These are phyloP conservation scores for Dactylorhiza incarnata DNA, from an alignment of 106 monocot genomes.

Conservation along the genomic window DNA sequence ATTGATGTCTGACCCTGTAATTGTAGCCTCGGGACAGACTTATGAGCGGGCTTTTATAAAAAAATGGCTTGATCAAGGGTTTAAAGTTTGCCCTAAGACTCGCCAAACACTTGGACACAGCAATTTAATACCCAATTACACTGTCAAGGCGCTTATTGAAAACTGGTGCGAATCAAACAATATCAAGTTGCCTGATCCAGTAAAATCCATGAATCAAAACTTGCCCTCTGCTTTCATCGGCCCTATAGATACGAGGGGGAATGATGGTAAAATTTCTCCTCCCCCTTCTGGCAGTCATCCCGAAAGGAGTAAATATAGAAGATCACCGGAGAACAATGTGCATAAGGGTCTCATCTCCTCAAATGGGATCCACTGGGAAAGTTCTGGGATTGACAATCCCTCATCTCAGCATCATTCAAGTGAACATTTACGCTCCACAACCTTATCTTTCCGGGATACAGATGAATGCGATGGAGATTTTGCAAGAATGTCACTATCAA, in stretches of 20 bases:
- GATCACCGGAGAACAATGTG: conserved; percentile 28
- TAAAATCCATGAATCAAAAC: conserved; percentile 39
- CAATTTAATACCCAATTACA: conserved; percentile 90
- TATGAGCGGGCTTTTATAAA: conserved; percentile 78
- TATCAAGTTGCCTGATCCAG: conserved; percentile 66
- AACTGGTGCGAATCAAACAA: conserved; percentile 88
- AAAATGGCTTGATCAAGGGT: conserved; percentile 89
- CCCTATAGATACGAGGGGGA: conserved; percentile 18
- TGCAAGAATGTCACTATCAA: conserved; percentile 15
- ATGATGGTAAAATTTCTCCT: conserved; percentile 15
- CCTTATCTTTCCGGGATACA: conserved; percentile 14
- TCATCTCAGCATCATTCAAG: conserved; percentile 14
- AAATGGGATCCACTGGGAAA: conserved; percentile 35
- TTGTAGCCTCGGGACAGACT: conserved; percentile 91
- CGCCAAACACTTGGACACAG: conserved; percentile 64
- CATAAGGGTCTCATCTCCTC: conserved; percentile 17
- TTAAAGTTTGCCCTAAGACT: conserved; percentile 86
- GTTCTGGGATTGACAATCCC: conserved; percentile 20
- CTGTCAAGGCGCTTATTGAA: conserved; percentile 82
- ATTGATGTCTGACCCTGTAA: conserved; percentile 95
- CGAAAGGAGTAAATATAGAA: conserved; percentile 13
- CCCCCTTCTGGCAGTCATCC: conserved; percentile 11
- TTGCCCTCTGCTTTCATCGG: conserved; percentile 31
- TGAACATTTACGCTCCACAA: background rate
- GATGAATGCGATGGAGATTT: conserved; percentile 31